Evolutionary conservation across 257 asterid species (phyloP).

Genomic region (Salvia miltiorrhiza): DNA sequence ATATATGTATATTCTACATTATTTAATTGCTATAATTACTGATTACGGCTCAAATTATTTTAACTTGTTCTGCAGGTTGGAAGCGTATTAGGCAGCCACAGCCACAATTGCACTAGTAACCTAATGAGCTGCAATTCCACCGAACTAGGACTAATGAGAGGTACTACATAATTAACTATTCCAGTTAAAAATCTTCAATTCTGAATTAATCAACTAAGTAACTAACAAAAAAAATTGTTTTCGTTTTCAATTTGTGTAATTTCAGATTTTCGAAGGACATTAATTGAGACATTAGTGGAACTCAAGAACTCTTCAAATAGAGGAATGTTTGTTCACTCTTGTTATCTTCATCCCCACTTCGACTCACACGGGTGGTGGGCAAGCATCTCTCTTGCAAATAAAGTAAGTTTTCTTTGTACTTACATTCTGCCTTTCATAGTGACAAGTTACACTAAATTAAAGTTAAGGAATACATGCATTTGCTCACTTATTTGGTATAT

Average conservation of each 20-base stretch:
- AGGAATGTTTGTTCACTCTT: constrained; percentile 11
- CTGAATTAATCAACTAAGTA: neutral
- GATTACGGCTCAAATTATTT: neutral
- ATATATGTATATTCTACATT: neutral
- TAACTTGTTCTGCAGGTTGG: neutral
- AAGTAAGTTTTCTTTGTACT: neutral
- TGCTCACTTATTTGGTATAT: neutral
- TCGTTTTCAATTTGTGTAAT: neutral
- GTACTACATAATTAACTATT: constrained; percentile 11
- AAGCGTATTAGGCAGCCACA: neutral
- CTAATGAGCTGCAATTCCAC: constrained; percentile 15
- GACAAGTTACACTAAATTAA: too few relatives aligned
- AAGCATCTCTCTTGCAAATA: neutral
- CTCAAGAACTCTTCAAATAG: neutral
- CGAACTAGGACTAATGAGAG: constrained; percentile 15
- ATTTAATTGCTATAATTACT: neutral
- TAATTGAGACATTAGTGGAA: neutral
- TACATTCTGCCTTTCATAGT: neutral
- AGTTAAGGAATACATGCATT: too few relatives aligned
- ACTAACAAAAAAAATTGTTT: neutral
- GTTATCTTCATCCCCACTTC: neutral
- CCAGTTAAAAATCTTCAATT: neutral
- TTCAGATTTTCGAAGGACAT: neutral
- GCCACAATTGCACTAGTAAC: neutral
- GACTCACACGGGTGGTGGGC: neutral